Evolutionary conservation across 2,329 filamentous ascomycete genomes (phyloP), one percentile per base, ranked within the genome.

Genomic region (Fusarium sp.): DNA sequence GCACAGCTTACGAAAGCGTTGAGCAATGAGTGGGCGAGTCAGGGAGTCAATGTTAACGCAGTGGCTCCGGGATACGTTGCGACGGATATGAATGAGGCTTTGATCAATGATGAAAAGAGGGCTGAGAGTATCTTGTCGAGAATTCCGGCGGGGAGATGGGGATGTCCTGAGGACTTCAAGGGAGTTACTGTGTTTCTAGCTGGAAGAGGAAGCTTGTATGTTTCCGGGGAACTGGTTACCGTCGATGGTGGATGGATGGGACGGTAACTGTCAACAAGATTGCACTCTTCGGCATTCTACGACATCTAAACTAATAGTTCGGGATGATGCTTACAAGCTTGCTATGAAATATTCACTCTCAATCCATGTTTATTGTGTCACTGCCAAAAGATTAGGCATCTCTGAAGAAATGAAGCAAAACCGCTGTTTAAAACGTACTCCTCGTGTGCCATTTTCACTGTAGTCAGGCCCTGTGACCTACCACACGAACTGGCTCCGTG

Each of bases 41-140:
- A 90, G 75, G 93, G 94, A 5, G 87, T 97, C 63, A 93, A 88
- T 4, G 94, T 97, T 38, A 97, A 97, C 80, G 93, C 92, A 10
- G 92, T 97, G 77, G 94, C 94, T 3, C 94, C 94, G 0, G 94
- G 94, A 0, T 97, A 97, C 80, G 93, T 97, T 73, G 92, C 89
- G 50, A 97, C 94, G 15, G 94, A 97, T 66, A 97, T 97, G 95
- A 97, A 97, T 79, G 87, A 86, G 72, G 94, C 93, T 4, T 81
- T 97, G 78, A 88, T 97, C 46, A 88, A 90, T 56, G 90, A 97
- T 80, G 80, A 87, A 74, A 88, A 87, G 73, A 84, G 94, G 38
- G 86, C 92, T 64, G 88, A 85, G 71, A 91, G 91, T 76, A 97
- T 97, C 73, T 86, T 92, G 76, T 89, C 89, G 42, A 85, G 94